A percentile compares a stretch with the other conserved stretches of the same genome.
phyloP scores from a whole-genome alignment of 805 yeast species.

The Ogataea neopini region DNA sequence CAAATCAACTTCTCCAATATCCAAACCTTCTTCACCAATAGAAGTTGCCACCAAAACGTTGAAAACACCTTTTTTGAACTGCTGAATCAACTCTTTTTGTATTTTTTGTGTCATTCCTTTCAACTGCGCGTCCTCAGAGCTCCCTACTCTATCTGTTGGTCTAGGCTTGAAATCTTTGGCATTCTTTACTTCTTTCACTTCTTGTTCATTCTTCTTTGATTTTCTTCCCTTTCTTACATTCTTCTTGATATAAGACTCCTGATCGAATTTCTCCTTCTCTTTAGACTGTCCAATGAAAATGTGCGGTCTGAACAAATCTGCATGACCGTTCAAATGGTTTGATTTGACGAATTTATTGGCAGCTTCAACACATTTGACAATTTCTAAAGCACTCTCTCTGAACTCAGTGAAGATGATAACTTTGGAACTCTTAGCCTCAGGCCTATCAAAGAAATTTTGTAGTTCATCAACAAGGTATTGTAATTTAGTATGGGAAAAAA shows the following conservation, averaged over 20 bases:
- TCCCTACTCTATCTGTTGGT: constrained; percentile 44
- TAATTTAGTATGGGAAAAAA: constrained; percentile 71
- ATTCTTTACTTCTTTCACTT: constrained; percentile 31
- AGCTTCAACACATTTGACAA: constrained; percentile 63
- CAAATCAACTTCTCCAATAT: constrained; percentile 96
- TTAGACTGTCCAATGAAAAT: constrained; percentile 91
- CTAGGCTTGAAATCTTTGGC: constrained; percentile 36
- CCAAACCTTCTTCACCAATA: constrained; percentile 97
- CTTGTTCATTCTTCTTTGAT: constrained; percentile 31
- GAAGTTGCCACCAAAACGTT: constrained; percentile 93
- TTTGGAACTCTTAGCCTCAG: constrained; percentile 53
- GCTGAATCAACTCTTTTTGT: constrained; percentile 75
- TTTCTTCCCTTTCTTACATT: constrained; percentile 42
- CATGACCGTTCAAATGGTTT: constrained; percentile 28
- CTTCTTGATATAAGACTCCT: constrained; percentile 47
- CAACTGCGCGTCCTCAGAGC: constrained; percentile 74
- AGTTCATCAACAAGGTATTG: constrained; percentile 59
- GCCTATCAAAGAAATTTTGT: constrained; percentile 48
- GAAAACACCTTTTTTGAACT: constrained; percentile 69
- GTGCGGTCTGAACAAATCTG: constrained; percentile 58
- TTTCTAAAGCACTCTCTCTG: constrained; percentile 88
- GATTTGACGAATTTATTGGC: constrained; percentile 23
- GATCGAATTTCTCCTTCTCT: constrained; percentile 69
- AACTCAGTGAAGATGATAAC: constrained; percentile 87
- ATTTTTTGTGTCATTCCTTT: constrained; percentile 89